Evolutionary conservation across 345 rosid species (phyloP).

Genomic region (Litchi chinensis): DNA sequence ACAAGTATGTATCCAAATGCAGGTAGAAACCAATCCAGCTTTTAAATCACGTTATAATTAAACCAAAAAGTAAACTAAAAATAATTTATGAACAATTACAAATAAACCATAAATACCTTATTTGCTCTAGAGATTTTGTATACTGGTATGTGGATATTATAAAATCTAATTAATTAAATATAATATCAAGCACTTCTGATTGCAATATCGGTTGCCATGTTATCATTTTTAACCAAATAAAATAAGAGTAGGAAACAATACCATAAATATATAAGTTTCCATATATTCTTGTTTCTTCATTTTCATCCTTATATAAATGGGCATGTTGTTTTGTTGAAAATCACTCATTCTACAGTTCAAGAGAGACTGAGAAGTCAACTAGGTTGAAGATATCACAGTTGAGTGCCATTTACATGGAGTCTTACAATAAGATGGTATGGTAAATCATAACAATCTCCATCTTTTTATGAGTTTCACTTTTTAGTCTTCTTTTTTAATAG

Average conservation of each 20-base stretch:
- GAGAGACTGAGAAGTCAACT: too few relatives aligned
- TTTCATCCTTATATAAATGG: not conserved
- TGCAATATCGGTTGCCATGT: not conserved
- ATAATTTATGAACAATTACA: too few relatives aligned
- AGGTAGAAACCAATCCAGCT: not conserved
- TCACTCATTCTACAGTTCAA: not conserved
- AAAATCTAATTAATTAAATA: slow-evolving; percentile 4
- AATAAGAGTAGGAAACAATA: not conserved
- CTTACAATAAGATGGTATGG: not conserved
- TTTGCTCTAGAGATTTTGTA: not conserved
- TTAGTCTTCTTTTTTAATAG: not conserved
- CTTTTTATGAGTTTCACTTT: not conserved
- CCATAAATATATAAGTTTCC: not conserved
- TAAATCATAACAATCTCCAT: too few relatives aligned
- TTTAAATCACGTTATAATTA: too few relatives aligned
- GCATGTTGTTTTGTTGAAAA: not conserved
- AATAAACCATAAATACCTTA: not conserved
- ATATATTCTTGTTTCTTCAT: not conserved
- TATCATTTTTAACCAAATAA: not conserved
- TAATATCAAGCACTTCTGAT: not conserved
- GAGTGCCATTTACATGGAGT: not conserved
- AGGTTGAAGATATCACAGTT: not conserved
- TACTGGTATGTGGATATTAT: not conserved
- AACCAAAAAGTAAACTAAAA: not conserved
- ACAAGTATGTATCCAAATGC: not conserved